A percentile compares a stretch with the other conserved stretches of the same genome.
Conservation (phyloP, 2,329 filamentous ascomycete species). For the Botryotinia calthae region DNA sequence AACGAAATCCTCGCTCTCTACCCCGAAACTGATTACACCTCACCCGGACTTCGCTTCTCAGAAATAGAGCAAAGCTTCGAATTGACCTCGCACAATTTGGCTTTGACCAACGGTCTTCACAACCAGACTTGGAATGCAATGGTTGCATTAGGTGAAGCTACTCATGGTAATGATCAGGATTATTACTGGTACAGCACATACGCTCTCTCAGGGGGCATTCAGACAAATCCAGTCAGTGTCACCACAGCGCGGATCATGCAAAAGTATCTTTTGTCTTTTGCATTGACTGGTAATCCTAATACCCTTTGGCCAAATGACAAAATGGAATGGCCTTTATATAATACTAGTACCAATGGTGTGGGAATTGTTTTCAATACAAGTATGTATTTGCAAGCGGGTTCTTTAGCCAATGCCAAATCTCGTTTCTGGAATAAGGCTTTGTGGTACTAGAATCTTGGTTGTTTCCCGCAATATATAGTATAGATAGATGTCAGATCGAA, state of each 20-base stretch:
- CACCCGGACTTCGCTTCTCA: not conserved
- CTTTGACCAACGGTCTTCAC: not conserved
- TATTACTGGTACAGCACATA: not conserved
- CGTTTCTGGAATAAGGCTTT: not conserved
- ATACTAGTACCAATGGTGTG: not conserved
- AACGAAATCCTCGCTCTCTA: not conserved
- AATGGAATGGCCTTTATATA: not conserved
- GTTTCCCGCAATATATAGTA: not conserved
- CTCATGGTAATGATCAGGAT: not conserved
- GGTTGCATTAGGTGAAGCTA: not conserved
- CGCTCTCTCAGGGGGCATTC: not conserved
- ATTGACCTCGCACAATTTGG: not conserved
- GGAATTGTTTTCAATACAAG: not conserved
- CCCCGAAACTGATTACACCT: not conserved
- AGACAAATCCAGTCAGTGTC: not conserved
- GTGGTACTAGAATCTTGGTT: not conserved
- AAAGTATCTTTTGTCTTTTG: not conserved
- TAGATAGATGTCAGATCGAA: not conserved
- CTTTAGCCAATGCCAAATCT: not conserved
- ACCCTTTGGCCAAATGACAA: not conserved
- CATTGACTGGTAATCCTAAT: not conserved
- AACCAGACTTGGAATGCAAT: not conserved
- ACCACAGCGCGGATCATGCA: not conserved
- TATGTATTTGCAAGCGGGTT: not conserved
- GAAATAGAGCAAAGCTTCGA: not conserved